Evolutionary conservation across 768 basidiomycete genomes (phyloP).

Genomic region (Russula compacta): DNA sequence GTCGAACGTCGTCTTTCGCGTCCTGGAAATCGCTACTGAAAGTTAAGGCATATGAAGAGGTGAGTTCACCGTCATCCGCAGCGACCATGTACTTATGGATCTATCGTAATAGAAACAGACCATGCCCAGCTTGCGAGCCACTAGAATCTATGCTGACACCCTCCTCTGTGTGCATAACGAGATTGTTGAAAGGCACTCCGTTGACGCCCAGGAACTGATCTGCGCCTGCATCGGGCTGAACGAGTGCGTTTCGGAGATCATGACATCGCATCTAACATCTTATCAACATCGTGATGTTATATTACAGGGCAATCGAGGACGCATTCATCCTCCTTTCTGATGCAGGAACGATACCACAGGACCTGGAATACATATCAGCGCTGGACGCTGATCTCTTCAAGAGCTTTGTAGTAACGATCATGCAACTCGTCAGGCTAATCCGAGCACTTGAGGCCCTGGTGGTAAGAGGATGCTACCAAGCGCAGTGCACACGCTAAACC

Average conservation of each 20-base stretch:
- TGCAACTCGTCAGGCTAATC: slow-evolving; percentile 4
- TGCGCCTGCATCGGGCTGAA: not conserved
- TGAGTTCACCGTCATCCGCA: not conserved
- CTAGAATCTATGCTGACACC: not conserved
- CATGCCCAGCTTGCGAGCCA: not conserved
- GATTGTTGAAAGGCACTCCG: not conserved
- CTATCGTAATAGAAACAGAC: not conserved
- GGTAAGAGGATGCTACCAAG: not conserved
- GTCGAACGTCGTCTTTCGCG: not conserved
- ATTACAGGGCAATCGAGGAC: not conserved
- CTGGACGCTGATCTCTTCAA: slow-evolving; percentile 4
- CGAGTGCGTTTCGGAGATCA: not conserved
- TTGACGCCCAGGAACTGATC: not conserved
- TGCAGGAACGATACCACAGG: not conserved
- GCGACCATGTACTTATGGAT: not conserved
- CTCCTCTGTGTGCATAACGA: slow-evolving; percentile 7
- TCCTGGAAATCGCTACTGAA: slow-evolving; percentile 3
- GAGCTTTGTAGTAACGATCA: slow-evolving; percentile 1
- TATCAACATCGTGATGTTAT: not conserved
- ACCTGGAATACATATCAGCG: not conserved
- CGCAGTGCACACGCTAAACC: not conserved
- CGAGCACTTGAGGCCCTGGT: slow-evolving; percentile 1
- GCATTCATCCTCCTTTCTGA: slow-evolving; percentile 4
- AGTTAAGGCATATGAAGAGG: slow-evolving; percentile 4
- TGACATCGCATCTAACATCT: not conserved